A percentile compares a stretch with the other conserved stretches of the same genome.
Conservation (phyloP, 1,139 yeast species). For the Sugiyamaella xylanicola region DNA sequence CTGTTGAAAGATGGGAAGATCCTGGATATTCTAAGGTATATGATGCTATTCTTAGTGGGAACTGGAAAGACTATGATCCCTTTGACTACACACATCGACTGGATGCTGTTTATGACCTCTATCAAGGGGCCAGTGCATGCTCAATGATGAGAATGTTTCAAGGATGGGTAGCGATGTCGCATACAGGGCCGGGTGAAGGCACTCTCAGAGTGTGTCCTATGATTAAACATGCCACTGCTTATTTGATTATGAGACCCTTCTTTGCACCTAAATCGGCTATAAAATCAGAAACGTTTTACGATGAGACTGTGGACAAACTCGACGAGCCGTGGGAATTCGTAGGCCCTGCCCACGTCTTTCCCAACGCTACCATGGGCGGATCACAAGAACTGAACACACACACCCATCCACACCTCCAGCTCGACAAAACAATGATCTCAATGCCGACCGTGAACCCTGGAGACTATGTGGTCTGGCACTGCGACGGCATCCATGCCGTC, state of each 20-base stretch:
- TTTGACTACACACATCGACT: slow-evolving; percentile 47
- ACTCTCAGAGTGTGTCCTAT: slow-evolving; percentile 47
- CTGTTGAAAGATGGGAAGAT: slow-evolving; percentile 54
- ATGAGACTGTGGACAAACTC: slow-evolving; percentile 9
- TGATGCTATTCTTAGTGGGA: slow-evolving; percentile 45
- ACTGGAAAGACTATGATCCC: slow-evolving; percentile 54
- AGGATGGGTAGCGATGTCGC: slow-evolving; percentile 50
- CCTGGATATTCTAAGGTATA: slow-evolving; percentile 47
- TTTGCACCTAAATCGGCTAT: slow-evolving; percentile 35
- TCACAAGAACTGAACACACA: slow-evolving; percentile 40
- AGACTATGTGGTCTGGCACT: slow-evolving; percentile 55
- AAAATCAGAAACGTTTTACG: not conserved
- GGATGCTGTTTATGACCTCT: slow-evolving; percentile 45
- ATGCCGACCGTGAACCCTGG: slow-evolving; percentile 38
- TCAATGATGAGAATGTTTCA: slow-evolving; percentile 36
- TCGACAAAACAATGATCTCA: slow-evolving; percentile 33
- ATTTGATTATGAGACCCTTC: slow-evolving; percentile 49
- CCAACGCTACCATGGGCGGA: slow-evolving; percentile 36
- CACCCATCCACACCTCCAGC: slow-evolving; percentile 37
- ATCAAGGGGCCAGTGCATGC: slow-evolving; percentile 46
- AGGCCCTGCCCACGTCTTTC: slow-evolving; percentile 22
- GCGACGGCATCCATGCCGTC: slow-evolving; percentile 53
- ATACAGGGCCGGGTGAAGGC: slow-evolving; percentile 47
- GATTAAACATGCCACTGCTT: slow-evolving; percentile 42
- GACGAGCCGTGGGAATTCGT: slow-evolving; percentile 10